Percentiles rank a stretch among this genome's conserved stretches.
Evolutionary conservation across 2,329 filamentous ascomycete species (phyloP).

Genomic region (Penicillium decumbens): DNA sequence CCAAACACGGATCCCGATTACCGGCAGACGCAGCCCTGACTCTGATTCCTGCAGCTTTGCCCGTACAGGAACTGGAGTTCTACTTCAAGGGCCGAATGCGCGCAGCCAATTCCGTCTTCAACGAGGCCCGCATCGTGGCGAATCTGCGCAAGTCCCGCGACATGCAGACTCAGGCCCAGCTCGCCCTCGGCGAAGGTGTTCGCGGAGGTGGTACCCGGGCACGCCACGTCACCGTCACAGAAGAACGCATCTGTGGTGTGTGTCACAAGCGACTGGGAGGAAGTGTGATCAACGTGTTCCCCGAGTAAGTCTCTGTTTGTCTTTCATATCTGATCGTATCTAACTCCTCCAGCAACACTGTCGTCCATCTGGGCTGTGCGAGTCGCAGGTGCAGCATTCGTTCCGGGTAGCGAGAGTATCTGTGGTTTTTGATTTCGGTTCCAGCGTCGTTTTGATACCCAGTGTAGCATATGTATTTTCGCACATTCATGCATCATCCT

Average conservation of each 20-base stretch:
- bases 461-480: constrained; percentile 26
- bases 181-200: constrained; percentile 67
- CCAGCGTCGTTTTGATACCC: constrained; percentile 36
- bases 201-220: constrained; percentile 53
- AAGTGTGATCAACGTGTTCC: constrained; percentile 84
- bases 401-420: constrained; percentile 14
- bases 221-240: constrained; percentile 71
- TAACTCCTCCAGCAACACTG: constrained; percentile 45
- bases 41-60: constrained; percentile 75
- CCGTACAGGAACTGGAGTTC: constrained; percentile 72
- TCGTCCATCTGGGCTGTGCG: constrained; percentile 78
- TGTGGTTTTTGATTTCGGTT: constrained; percentile 11
- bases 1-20: constrained; percentile 83
- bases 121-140: constrained; percentile 72
- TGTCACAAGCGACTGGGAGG: constrained; percentile 91
- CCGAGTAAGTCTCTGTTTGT: constrained; percentile 57
- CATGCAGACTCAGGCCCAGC: constrained; percentile 66
- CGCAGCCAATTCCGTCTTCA: constrained; percentile 73
- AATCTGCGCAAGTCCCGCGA: constrained; percentile 73
- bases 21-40: constrained; percentile 81
- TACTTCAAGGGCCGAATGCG: constrained; percentile 93
- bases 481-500: constrained; percentile 54
- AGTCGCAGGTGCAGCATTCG: constrained; percentile 38
- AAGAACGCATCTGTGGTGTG: constrained; percentile 84
- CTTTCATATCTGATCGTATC: constrained; percentile 1